Evolutionary conservation across 2,329 filamentous ascomycete genomes (phyloP), one percentile per base, ranked within the genome.

Genomic region (Neonectria magnoliae): DNA sequence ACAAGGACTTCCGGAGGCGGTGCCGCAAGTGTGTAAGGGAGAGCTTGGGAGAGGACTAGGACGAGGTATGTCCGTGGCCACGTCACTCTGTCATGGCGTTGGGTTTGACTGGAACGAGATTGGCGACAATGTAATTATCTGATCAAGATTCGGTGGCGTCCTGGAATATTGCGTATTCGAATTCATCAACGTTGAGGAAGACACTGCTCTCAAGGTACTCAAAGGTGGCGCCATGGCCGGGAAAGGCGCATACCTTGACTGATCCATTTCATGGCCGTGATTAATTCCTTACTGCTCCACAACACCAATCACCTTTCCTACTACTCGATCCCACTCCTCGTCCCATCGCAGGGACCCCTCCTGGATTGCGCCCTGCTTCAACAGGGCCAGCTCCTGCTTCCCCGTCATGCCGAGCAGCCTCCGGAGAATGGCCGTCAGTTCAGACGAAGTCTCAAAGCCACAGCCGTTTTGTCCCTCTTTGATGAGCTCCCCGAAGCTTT

Each of bases 401-500:
- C 84, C 84, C 0, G 71, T 71, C 7, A 85, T 80, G 6, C 79
- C 71, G 60, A 98, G 89, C 18, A 98, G 78, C 20, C 90, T 82
- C 16, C 82, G 78, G 11, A 98, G 77, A 13, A 91, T 85, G 4
- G 81, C 78, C 0, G 86, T 83, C 52, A 99, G 81, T 72, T 93
- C 88, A 13, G 85, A 82, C 0, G 90, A 85, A 56, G 88, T 93
- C 69, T 88, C 88, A 75, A 99, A 99, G 0, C 96, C 94, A 71
- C 88, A 87, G 1, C 96, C 96, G 76, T 98, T 98, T 42, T 90
- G 84, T 0, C 92, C 91, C 73, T 98, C 94, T 57, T 87, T 91
- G 27, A 99, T 92, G n/a, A 99, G 82, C 81, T 99, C 96, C 2
- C 88, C 84, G 85, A 97, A 97, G 67, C 94, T 95, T 76, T 94